A percentile compares a stretch with the other conserved stretches of the same genome.
These are phyloP conservation scores for Penicillium crustosum DNA, from an alignment of 2,329 filamentous ascomycete genomes.

Conservation along the genomic window DNA sequence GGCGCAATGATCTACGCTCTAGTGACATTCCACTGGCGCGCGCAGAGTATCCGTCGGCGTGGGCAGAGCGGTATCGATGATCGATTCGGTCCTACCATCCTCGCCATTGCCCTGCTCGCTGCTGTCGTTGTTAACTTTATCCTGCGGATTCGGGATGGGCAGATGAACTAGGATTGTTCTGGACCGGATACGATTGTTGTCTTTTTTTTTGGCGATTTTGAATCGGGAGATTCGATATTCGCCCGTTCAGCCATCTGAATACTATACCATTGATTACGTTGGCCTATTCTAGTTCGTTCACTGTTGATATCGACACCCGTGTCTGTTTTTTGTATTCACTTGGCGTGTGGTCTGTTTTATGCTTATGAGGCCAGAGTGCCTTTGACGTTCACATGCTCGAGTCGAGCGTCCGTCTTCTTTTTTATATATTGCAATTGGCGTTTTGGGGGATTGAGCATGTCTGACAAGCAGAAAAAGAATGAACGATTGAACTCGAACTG, in stretches of 20 bases:
- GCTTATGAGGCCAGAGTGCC: slow-evolving; percentile 1
- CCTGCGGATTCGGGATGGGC: slow-evolving; percentile 55
- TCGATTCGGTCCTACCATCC: slow-evolving; percentile 84
- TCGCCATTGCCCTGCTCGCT: slow-evolving; percentile 80
- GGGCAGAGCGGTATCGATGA: slow-evolving; percentile 97
- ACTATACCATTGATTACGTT: not conserved
- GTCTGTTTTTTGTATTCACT: not conserved
- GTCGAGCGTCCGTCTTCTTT: not conserved
- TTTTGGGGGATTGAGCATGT: not conserved
- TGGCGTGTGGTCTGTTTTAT: slow-evolving; percentile 8
- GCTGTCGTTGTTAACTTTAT: slow-evolving; percentile 98
- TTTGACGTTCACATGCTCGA: not conserved
- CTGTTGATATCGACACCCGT: not conserved
- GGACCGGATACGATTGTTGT: not conserved
- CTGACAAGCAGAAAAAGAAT: not conserved
- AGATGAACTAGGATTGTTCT: slow-evolving; percentile 14
- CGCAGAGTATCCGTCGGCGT: slow-evolving; percentile 83
- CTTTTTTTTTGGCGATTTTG: not conserved
- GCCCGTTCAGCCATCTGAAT: not conserved
- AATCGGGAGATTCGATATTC: not conserved
- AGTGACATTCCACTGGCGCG: slow-evolving; percentile 94
- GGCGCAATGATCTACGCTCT: slow-evolving; percentile 93
- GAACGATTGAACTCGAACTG: not conserved
- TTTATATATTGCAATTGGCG: slow-evolving; percentile 4
- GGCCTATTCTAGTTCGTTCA: not conserved